phyloP scores from a whole-genome alignment of 1,139 yeast species.

The Suhomyces bolitotheri region DNA sequence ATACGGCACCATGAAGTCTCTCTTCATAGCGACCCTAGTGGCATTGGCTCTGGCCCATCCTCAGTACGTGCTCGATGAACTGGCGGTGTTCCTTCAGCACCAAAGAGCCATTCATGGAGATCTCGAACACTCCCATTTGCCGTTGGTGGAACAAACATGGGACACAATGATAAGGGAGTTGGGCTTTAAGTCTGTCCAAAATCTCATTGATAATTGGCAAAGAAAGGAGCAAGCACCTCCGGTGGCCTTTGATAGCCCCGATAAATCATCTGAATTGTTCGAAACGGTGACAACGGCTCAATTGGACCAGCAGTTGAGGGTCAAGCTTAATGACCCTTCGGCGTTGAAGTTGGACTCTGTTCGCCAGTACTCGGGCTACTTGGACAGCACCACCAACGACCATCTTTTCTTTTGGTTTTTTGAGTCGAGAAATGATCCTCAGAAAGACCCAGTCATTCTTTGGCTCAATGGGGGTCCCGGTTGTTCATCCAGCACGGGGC shows the following conservation, averaged over 20 bases:
- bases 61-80: too few species aligned
- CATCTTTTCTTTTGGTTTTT: slow-evolving; percentile 46
- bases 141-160: background rate
- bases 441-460: slow-evolving; percentile 44
- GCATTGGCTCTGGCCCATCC: too few species aligned
- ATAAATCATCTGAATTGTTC: background rate
- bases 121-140: background rate
- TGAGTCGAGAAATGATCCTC: slow-evolving; percentile 48
- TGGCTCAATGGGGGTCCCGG: slow-evolving; percentile 54
- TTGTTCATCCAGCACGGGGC: slow-evolving; percentile 45
- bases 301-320: slow-evolving; percentile 2
- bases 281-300: background rate
- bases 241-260: background rate
- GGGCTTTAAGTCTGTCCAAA: background rate
- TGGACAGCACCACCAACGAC: slow-evolving; percentile 15
- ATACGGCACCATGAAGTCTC: too few species aligned
- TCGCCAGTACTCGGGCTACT: slow-evolving; percentile 14
- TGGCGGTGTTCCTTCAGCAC: background rate
- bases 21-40: too few species aligned
- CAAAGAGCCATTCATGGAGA: background rate
- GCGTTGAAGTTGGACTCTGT: slow-evolving; percentile 12
- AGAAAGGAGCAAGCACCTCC: too few species aligned
- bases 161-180: background rate
- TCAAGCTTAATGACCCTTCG: slow-evolving; percentile 7
- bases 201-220: background rate